These are phyloP conservation scores for Prunus dulcis DNA, from an alignment of 306 rosid genomes.

Conservation along the genomic window DNA sequence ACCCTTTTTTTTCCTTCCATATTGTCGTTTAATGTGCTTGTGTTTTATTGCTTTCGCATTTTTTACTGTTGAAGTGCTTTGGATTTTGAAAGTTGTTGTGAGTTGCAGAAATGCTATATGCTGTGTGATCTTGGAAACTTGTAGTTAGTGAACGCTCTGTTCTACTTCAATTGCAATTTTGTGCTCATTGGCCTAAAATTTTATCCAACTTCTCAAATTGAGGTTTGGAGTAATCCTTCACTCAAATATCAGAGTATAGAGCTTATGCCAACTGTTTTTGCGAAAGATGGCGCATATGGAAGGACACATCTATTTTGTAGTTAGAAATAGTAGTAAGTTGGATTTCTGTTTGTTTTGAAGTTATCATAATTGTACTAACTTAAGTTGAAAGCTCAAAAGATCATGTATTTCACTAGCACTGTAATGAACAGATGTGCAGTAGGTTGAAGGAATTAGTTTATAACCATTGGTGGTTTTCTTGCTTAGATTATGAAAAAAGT, in stretches of 20 bases:
- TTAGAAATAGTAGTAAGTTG: background rate
- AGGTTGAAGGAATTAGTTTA: background rate
- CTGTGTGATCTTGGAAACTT: background rate
- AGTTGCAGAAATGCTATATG: background rate
- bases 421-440: background rate
- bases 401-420: background rate
- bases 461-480: background rate
- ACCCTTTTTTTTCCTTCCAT: background rate
- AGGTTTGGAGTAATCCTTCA: background rate
- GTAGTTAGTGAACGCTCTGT: background rate
- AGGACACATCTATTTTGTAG: background rate
- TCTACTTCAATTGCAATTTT: background rate
- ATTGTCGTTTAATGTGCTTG: background rate
- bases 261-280: background rate
- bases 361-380: background rate
- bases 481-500: background rate
- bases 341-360: background rate
- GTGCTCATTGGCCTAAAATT: background rate
- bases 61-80: background rate
- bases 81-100: background rate
- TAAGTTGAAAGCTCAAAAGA: background rate
- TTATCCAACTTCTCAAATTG: background rate
- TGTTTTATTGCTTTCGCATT: background rate
- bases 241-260: background rate
- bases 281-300: background rate